phyloP scores from a whole-genome alignment of 2,329 filamentous ascomycete species.

The Sarocladiaceae sp. region DNA sequence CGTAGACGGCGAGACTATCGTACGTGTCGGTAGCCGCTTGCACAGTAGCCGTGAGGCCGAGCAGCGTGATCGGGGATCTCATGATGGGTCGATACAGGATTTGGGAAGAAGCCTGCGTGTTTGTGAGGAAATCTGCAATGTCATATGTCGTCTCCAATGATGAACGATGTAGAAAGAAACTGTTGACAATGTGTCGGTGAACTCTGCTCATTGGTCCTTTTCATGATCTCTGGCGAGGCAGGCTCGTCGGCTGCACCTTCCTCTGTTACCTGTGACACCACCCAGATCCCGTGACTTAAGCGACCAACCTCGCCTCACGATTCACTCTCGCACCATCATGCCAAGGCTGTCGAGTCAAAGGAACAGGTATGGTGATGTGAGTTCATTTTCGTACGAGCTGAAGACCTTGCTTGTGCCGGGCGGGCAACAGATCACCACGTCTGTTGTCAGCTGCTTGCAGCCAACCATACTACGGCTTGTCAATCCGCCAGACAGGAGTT shows the following conservation, averaged over 20 bases:
- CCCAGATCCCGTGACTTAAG: not conserved
- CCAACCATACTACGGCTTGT: too few relatives aligned
- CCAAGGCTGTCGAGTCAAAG: too few relatives aligned
- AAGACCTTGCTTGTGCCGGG: too few relatives aligned
- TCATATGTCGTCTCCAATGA: too few relatives aligned
- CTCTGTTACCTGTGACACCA: not conserved
- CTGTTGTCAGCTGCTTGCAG: too few relatives aligned
- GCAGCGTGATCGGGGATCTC: not conserved
- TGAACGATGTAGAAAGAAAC: too few relatives aligned
- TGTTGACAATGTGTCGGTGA: not conserved
- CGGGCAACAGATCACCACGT: too few relatives aligned
- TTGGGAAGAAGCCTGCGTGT: not conserved
- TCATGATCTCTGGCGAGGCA: not conserved
- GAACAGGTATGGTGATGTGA: too few relatives aligned
- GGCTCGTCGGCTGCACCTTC: not conserved
- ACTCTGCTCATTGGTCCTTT: not conserved
- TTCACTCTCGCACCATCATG: not conserved
- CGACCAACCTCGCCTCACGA: not conserved
- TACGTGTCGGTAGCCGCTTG: conserved; percentile 13
- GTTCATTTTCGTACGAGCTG: too few relatives aligned
- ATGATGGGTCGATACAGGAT: not conserved
- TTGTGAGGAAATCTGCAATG: not conserved
- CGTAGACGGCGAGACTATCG: conserved; percentile 22
- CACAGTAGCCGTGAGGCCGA: not conserved
- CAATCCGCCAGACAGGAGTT: too few relatives aligned